Evolutionary conservation across 495 filamentous ascomycete genomes (phyloP).

Genomic region (Aspergillus diversus): DNA sequence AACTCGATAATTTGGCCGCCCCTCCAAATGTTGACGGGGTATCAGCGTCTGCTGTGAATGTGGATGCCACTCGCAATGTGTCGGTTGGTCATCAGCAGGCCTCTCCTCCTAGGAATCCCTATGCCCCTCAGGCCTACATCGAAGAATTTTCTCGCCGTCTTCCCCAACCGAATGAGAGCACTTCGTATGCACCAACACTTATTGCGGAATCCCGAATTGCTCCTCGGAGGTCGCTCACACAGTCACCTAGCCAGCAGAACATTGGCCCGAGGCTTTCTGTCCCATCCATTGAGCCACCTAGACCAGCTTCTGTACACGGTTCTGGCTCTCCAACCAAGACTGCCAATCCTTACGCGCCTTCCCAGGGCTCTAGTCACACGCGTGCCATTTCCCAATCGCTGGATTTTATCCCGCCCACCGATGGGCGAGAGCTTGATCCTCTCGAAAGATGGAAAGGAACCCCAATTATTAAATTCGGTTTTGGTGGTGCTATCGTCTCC

Average conservation of each 20-base stretch:
- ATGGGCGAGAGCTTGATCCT: slow-evolving; percentile 79
- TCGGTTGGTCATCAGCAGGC: slow-evolving; percentile 26
- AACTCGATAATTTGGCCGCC: slow-evolving; percentile 26
- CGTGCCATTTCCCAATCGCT: slow-evolving; percentile 49
- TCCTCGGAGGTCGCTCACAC: slow-evolving; percentile 79
- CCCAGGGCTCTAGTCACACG: slow-evolving; percentile 31
- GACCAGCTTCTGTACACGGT: slow-evolving; percentile 71
- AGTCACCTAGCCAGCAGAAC: slow-evolving; percentile 70
- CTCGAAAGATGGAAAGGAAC: slow-evolving; percentile 87
- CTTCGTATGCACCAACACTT: slow-evolving; percentile 32
- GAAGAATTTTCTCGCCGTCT: slow-evolving; percentile 56
- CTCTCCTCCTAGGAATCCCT: slow-evolving; percentile 39
- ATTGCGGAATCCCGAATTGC: slow-evolving; percentile 44
- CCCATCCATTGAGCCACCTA: slow-evolving; percentile 56
- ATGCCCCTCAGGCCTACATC: slow-evolving; percentile 51
- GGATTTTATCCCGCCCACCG: slow-evolving; percentile 66
- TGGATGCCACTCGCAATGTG: slow-evolving; percentile 13
- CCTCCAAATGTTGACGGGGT: slow-evolving; percentile 15
- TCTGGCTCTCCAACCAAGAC: slow-evolving; percentile 53
- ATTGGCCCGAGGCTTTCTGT: slow-evolving; percentile 54
- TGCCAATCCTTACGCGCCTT: slow-evolving; percentile 39
- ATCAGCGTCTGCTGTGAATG: neutral
- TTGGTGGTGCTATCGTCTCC: slow-evolving; percentile 80
- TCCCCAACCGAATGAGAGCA: slow-evolving; percentile 46
- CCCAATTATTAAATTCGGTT: slow-evolving; percentile 85